These are phyloP conservation scores for Penicillium manginii DNA, from an alignment of 495 filamentous ascomycete genomes.

Conservation along the genomic window DNA sequence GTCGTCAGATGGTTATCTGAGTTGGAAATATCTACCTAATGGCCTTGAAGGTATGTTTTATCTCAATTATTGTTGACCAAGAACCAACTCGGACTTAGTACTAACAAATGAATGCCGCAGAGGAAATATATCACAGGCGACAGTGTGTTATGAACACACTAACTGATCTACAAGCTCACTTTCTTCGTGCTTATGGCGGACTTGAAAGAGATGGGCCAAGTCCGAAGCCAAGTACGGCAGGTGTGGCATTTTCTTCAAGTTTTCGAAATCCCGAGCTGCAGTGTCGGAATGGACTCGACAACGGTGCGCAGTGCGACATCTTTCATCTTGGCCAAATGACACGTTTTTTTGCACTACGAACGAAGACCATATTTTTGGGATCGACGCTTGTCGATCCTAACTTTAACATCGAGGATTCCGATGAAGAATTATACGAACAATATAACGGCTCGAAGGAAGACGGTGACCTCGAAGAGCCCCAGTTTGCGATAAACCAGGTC, in stretches of 20 bases:
- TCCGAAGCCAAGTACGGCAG: constrained; percentile 15
- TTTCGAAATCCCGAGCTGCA: constrained; percentile 45
- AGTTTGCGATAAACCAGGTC: constrained; percentile 52
- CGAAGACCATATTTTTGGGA: constrained; percentile 52
- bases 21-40: constrained; percentile 76
- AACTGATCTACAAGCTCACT: constrained; percentile 74
- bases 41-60: constrained; percentile 67
- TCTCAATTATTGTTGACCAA: too few relatives aligned
- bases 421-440: not conserved
- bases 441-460: constrained; percentile 23
- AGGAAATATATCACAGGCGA: constrained; percentile 72
- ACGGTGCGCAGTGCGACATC: constrained; percentile 75
- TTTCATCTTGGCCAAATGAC: constrained; percentile 88
- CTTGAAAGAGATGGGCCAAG: constrained; percentile 32
- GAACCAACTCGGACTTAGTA: not conserved
- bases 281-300: constrained; percentile 78
- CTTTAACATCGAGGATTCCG: constrained; percentile 19
- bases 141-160: constrained; percentile 74
- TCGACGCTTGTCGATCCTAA: constrained; percentile 51
- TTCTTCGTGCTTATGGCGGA: constrained; percentile 65
- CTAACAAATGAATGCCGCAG: constrained; percentile 41
- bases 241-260: constrained; percentile 14
- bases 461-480: constrained; percentile 14
- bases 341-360: constrained; percentile 67
- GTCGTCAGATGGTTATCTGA: constrained; percentile 37